Conservation (phyloP, 345 rosid genomes). For the Jatropha curcas region DNA sequence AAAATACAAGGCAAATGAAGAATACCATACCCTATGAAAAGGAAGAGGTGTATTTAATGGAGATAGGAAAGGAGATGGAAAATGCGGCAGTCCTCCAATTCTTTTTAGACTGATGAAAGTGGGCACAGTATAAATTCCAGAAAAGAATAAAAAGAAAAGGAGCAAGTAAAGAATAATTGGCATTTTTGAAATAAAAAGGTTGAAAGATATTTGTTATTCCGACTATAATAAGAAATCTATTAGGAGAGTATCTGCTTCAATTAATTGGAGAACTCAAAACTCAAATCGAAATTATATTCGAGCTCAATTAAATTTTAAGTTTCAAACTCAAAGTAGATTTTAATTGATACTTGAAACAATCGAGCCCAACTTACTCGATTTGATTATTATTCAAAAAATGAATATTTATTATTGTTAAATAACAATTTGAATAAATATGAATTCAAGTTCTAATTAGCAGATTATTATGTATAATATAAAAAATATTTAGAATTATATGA, state of each 20-base stretch:
- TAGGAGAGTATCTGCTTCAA: neutral
- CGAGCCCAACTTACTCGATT: too few species aligned
- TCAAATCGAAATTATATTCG: too few species aligned
- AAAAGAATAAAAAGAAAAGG: conserved; percentile 18
- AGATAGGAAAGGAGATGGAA: conserved; percentile 21
- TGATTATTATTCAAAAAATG: too few species aligned
- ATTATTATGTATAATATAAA: too few species aligned
- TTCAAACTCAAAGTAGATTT: too few species aligned
- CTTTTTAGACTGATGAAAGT: conserved; percentile 33
- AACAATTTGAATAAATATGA: too few species aligned
- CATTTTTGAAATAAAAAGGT: neutral
- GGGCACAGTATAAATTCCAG: conserved; percentile 49
- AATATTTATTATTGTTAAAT: too few species aligned
- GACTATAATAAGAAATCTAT: neutral
- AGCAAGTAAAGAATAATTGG: conserved; percentile 17
- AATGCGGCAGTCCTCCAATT: conserved; percentile 23
- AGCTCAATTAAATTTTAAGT: too few species aligned
- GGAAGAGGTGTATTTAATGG: conserved; percentile 31
- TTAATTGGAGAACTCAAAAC: too few species aligned
- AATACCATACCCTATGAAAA: conserved; percentile 11
- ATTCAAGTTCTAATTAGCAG: too few species aligned
- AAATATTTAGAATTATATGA: too few species aligned
- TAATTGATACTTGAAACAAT: too few species aligned
- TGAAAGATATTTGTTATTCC: conserved; percentile 4
- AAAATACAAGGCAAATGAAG: neutral